Percentiles rank a stretch among this genome's conserved stretches.
Evolutionary conservation across 768 basidiomycete genomes (phyloP).

Genomic region (Trametes coccinea): DNA sequence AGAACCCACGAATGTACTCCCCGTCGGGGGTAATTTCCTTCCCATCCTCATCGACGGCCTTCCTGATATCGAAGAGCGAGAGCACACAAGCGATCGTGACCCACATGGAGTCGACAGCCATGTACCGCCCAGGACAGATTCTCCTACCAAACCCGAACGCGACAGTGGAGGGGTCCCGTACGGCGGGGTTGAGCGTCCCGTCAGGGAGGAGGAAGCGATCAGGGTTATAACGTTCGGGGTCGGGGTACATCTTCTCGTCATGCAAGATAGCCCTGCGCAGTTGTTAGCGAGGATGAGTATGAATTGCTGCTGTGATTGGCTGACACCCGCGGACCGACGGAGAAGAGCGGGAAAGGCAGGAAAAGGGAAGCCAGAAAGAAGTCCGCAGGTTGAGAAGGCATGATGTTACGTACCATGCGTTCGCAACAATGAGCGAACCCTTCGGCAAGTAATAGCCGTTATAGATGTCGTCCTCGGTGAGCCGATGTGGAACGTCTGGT

Average conservation of each 20-base stretch:
- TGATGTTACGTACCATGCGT: constrained; percentile 13
- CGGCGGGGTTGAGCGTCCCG: constrained; percentile 35
- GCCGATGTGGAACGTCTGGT: constrained; percentile 25
- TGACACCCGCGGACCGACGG: neutral
- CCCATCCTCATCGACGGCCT: constrained; percentile 26
- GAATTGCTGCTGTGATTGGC: neutral
- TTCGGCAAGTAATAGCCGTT: constrained; percentile 26
- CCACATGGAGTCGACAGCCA: constrained; percentile 29
- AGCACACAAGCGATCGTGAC: constrained; percentile 28
- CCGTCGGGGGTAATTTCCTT: constrained; percentile 34
- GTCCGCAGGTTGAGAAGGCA: neutral
- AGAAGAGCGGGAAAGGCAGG: neutral
- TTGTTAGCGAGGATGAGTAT: neutral
- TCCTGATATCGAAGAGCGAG: constrained; percentile 25
- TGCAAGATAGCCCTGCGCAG: constrained; percentile 41
- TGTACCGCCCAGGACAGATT: constrained; percentile 26
- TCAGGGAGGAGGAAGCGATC: constrained; percentile 41
- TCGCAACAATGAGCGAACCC: constrained; percentile 18
- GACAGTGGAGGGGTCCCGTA: constrained; percentile 33
- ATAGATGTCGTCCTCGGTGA: constrained; percentile 28
- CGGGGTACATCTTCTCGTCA: constrained; percentile 37
- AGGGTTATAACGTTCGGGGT: constrained; percentile 39
- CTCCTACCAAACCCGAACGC: constrained; percentile 42
- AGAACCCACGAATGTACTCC: constrained; percentile 36
- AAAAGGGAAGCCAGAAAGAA: neutral